These are phyloP conservation scores for Botrytis deweyae DNA, from an alignment of 2,329 filamentous ascomycete species.

Conservation along the genomic window DNA sequence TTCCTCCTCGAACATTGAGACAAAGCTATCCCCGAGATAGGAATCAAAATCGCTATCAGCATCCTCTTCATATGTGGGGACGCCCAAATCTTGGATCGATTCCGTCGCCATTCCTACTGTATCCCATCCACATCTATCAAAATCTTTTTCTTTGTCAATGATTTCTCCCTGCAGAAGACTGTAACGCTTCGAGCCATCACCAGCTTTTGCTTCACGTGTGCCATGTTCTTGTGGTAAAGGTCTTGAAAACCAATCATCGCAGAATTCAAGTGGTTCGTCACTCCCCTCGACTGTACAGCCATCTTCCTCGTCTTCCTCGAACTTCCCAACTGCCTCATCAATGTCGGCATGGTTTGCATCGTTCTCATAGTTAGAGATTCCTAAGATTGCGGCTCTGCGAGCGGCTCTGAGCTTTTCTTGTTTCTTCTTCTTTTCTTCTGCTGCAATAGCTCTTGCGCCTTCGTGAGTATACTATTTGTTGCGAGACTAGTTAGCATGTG, in stretches of 20 bases:
- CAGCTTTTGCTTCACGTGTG: not conserved
- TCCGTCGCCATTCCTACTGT: not conserved
- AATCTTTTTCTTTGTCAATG: not conserved
- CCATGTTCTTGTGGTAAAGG: not conserved
- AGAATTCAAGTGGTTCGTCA: conserved; percentile 1
- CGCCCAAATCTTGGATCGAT: not conserved
- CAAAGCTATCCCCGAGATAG: not conserved
- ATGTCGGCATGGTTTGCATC: not conserved
- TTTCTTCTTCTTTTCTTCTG: not conserved
- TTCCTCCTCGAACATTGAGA: not conserved
- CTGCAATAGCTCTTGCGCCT: conserved; percentile 5
- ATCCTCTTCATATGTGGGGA: not conserved
- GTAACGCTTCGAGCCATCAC: not conserved
- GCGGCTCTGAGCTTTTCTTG: not conserved
- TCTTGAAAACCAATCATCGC: conserved; percentile 6
- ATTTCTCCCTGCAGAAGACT: not conserved
- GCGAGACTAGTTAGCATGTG: not conserved
- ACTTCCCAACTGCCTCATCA: not conserved
- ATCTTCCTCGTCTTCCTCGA: not conserved
- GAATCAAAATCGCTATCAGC: not conserved
- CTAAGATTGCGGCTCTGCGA: not conserved
- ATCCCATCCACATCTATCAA: not conserved
- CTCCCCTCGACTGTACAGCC: not conserved
- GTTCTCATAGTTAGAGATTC: not conserved
- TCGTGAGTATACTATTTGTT: not conserved